Conservation (phyloP, 179 eudicot genomes). For the Corrigiola litoralis region DNA sequence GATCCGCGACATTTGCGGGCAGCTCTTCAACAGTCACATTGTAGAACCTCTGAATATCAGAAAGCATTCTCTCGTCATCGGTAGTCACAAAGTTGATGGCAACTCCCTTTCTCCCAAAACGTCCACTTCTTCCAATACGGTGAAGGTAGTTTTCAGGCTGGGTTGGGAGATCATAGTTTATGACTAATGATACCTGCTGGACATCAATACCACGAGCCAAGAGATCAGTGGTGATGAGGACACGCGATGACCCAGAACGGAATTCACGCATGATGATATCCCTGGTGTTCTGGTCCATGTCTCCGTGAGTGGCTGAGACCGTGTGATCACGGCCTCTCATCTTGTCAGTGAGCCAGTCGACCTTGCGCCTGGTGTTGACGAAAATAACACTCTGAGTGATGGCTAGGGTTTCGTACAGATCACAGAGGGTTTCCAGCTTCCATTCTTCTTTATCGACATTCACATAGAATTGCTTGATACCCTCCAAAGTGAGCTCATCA, state of each 20-base stretch:
- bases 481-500: constrained; percentile 52
- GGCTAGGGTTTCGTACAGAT: constrained; percentile 46
- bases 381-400: constrained; percentile 53
- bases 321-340: constrained; percentile 53
- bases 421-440: constrained; percentile 54
- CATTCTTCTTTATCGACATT: constrained; percentile 54
- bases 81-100: constrained; percentile 42
- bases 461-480: constrained; percentile 52
- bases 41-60: constrained; percentile 50
- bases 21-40: constrained; percentile 42
- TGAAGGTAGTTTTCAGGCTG: constrained; percentile 49
- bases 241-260: constrained; percentile 48
- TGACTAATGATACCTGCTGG: constrained; percentile 54
- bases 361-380: constrained; percentile 47
- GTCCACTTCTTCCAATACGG: constrained; percentile 47
- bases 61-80: constrained; percentile 43
- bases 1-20: constrained; percentile 47
- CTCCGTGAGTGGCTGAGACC: constrained; percentile 50
- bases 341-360: constrained; percentile 53
- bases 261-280: constrained; percentile 56
- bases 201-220: constrained; percentile 54
- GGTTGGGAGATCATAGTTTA: constrained; percentile 48
- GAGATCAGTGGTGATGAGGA: constrained; percentile 47
- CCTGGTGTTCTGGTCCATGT: constrained; percentile 51
- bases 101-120: constrained; percentile 53